Conservation (phyloP, 2,329 filamentous ascomycete genomes). For the Microcyclospora tardicrescens region DNA sequence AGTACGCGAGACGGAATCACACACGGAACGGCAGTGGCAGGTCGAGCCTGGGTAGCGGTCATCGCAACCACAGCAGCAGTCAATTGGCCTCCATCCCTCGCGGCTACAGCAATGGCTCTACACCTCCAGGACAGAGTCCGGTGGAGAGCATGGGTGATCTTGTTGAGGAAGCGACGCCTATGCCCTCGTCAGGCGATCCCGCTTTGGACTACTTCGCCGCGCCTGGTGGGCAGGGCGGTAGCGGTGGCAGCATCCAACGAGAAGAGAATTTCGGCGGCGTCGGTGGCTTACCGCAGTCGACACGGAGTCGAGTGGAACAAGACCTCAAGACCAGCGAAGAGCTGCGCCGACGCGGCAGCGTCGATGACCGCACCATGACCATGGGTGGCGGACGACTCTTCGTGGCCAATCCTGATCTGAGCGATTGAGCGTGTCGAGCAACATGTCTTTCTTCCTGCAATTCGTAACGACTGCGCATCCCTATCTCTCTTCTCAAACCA, state of each 20-base stretch:
- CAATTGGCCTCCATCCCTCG: slow-evolving; percentile 4
- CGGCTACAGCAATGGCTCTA: slow-evolving; percentile 36
- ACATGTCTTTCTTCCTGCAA: too few species aligned
- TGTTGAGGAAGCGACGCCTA: slow-evolving; percentile 34
- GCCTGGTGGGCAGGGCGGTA: slow-evolving; percentile 28
- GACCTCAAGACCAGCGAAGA: slow-evolving; percentile 58
- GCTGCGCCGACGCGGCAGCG: slow-evolving; percentile 61
- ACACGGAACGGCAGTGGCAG: slow-evolving; percentile 61
- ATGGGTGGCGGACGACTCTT: slow-evolving; percentile 58
- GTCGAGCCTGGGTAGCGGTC: slow-evolving; percentile 43
- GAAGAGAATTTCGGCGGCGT: slow-evolving; percentile 44
- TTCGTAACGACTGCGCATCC: too few species aligned
- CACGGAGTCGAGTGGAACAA: slow-evolving; percentile 34
- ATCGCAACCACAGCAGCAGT: slow-evolving; percentile 23
- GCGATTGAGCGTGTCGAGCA: slow-evolving; percentile 25
- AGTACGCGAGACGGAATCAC: slow-evolving; percentile 41
- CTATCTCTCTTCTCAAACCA: too few species aligned
- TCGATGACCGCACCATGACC: slow-evolving; percentile 69
- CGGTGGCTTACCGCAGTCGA: slow-evolving; percentile 36
- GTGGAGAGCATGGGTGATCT: slow-evolving; percentile 28
- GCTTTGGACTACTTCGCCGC: slow-evolving; percentile 30
- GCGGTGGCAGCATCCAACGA: slow-evolving; percentile 32
- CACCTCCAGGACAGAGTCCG: slow-evolving; percentile 35
- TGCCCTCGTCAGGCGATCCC: slow-evolving; percentile 22
- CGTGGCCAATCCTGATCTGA: slow-evolving; percentile 71